A percentile compares a stretch with the other conserved stretches of the same genome.
Conservation (phyloP, 2,329 filamentous ascomycete species). For the Zymoseptoria brevis region DNA sequence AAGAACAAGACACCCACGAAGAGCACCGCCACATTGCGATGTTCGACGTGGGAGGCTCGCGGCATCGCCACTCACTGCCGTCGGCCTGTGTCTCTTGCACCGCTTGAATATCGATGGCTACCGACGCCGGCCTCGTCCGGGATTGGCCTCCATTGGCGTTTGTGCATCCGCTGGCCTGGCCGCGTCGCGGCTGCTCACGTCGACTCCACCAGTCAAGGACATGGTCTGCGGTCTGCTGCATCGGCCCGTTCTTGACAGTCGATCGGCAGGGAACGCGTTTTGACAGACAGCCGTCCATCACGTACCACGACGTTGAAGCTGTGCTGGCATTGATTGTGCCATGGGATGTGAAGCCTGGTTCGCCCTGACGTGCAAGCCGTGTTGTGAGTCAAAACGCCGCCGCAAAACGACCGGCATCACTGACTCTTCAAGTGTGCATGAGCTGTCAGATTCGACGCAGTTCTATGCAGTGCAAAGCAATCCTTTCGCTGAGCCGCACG, state of each 20-base stretch:
- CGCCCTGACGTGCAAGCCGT: not conserved
- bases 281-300: conserved; percentile 7
- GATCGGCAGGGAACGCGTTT: conserved; percentile 12
- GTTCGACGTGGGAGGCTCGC: not conserved
- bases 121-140: conserved; percentile 29
- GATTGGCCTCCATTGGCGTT: conserved; percentile 3
- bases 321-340: not conserved
- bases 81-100: conserved; percentile 7
- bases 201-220: not conserved
- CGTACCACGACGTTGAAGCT: not conserved
- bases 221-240: conserved; percentile 11
- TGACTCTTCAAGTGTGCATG: not conserved
- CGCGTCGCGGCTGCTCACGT: not conserved
- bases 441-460: conserved; percentile 11
- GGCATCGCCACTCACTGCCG: not conserved
- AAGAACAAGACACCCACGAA: not conserved
- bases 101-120: conserved; percentile 14
- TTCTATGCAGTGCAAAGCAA: conserved; percentile 3
- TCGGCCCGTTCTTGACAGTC: conserved; percentile 12
- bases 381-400: not conserved
- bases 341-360: not conserved
- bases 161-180: conserved; percentile 7
- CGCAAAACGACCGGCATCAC: not conserved
- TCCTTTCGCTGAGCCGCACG: conserved; percentile 14
- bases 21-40: not conserved